These are phyloP conservation scores for Cadophora sp. DNA, from an alignment of 2,329 filamentous ascomycete species.

Conservation along the genomic window DNA sequence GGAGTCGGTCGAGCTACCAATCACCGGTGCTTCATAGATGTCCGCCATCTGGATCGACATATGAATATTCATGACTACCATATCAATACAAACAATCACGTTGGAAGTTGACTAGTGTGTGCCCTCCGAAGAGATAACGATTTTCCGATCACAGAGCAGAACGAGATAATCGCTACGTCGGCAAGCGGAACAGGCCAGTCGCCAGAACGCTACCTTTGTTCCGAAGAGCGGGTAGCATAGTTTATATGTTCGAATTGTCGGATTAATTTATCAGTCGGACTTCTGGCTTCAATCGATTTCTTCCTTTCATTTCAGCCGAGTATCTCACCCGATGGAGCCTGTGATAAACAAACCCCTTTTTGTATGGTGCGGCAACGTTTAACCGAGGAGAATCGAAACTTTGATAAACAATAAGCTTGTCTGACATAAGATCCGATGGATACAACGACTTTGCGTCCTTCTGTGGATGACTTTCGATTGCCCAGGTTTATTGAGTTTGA, in stretches of 20 bases:
- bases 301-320: background rate
- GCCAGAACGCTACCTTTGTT: no score
- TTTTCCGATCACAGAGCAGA: background rate
- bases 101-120: background rate
- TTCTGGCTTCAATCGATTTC: background rate
- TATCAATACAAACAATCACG: background rate
- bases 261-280: no score
- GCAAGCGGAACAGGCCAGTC: background rate
- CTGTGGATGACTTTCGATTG: no score
- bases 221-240: no score
- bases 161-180: background rate
- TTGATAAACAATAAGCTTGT: background rate
- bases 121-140: background rate
- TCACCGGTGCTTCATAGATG: background rate
- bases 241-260: no score
- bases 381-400: background rate
- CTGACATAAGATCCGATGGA: background rate
- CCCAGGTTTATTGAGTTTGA: no score
- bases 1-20: background rate
- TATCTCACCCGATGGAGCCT: background rate
- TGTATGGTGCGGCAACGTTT: background rate
- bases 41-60: background rate
- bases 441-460: background rate
- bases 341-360: background rate
- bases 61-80: background rate